These are phyloP conservation scores for Arthrobotrys conoides DNA, from an alignment of 2,329 filamentous ascomycete species.

Conservation along the genomic window DNA sequence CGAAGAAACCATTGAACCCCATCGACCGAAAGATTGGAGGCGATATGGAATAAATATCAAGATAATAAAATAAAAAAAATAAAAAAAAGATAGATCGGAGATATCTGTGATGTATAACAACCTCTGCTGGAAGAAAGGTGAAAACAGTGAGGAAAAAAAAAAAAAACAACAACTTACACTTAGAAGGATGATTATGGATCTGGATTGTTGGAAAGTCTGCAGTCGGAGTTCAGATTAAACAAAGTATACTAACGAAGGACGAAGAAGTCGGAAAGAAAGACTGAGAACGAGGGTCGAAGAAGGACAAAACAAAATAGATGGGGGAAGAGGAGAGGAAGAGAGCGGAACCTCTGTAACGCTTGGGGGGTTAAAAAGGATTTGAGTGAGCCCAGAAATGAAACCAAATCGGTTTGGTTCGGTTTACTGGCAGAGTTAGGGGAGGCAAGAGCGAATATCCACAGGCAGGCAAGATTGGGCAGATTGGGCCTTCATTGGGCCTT, in stretches of 20 bases:
- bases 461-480: slow-evolving; percentile 23
- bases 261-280: slow-evolving; percentile 38
- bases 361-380: slow-evolving; percentile 58
- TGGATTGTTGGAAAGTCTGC: slow-evolving; percentile 17
- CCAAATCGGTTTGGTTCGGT: slow-evolving; percentile 47
- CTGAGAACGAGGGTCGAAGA: slow-evolving; percentile 62
- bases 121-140: not conserved
- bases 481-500: too few relatives aligned
- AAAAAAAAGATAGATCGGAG: not conserved
- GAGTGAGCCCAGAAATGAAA: slow-evolving; percentile 43
- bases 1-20: slow-evolving; percentile 18
- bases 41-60: too few relatives aligned
- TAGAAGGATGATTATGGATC: slow-evolving; percentile 10
- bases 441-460: slow-evolving; percentile 42
- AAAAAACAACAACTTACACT: slow-evolving; percentile 27
- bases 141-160: not conserved
- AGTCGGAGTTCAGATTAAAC: slow-evolving; percentile 33
- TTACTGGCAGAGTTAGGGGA: too few relatives aligned
- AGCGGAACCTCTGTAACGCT: slow-evolving; percentile 51
- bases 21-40: not conserved
- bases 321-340: slow-evolving; percentile 33
- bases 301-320: slow-evolving; percentile 36
- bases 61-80: not conserved
- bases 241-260: slow-evolving; percentile 51
- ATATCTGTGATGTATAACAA: not conserved